Conservation (phyloP, 352 stramenopile genomes). For the Pythium sp. region DNA sequence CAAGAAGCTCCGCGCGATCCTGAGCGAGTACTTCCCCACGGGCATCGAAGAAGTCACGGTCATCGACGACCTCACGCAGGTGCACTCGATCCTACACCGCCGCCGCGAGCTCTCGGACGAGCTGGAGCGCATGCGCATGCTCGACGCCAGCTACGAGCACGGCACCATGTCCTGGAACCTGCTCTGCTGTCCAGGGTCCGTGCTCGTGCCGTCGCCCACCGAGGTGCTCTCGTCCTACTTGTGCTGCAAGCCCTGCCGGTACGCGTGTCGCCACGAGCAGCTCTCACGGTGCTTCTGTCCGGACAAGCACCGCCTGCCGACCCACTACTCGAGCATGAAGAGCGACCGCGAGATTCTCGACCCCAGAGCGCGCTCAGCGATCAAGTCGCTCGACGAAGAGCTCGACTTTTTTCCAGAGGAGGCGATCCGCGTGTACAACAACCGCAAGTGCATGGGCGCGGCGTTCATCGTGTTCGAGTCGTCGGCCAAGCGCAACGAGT, state of each 20-base stretch:
- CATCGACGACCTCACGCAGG: conserved; percentile 53
- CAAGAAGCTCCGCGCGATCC: conserved; percentile 36
- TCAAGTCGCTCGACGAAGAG: conserved; percentile 52
- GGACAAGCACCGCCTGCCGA: conserved; percentile 18
- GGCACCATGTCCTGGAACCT: conserved; percentile 62
- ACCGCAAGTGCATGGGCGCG: conserved; percentile 54
- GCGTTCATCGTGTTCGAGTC: conserved; percentile 79
- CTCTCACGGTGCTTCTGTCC: conserved; percentile 36
- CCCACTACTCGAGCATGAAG: conserved; percentile 26
- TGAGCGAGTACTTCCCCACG: conserved; percentile 38
- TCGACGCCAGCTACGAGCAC: conserved; percentile 53
- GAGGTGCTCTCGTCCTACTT: conserved; percentile 45
- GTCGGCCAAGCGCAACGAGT: conserved; percentile 50
- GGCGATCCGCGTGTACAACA: conserved; percentile 53
- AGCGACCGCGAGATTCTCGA: conserved; percentile 32
- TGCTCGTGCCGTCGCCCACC: conserved; percentile 40
- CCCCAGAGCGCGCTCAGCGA: conserved; percentile 15
- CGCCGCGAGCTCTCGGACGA: conserved; percentile 41
- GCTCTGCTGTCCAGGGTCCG: conserved; percentile 60
- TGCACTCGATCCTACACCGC: conserved; percentile 57
- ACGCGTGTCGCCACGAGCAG: conserved; percentile 39
- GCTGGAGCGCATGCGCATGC: conserved; percentile 50
- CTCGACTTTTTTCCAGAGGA: conserved; percentile 75
- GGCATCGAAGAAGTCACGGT: conserved; percentile 63
- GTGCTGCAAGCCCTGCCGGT: conserved; percentile 59